Base-by-base conservation (phyloP, 495 filamentous ascomycete species). In the Chaetomium cochliodes region DNA sequence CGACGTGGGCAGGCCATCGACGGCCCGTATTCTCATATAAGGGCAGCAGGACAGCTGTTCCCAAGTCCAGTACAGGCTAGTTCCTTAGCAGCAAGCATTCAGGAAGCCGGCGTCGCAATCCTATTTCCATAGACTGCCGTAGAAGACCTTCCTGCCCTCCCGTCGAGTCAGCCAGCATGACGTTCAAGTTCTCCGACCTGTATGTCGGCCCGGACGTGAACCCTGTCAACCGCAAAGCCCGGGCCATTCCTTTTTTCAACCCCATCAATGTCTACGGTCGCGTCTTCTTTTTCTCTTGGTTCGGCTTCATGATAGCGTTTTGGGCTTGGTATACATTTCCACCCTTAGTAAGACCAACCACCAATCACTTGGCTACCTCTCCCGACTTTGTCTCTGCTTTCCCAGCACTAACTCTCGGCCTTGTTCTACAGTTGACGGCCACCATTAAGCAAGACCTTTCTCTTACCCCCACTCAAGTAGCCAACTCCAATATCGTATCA, bases 261-360 rank as follows among this genome's bases (percentile, higher is more conserved):
- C 87, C 89, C 9, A 70, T 91, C 64, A 85, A 96, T 69, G 72
- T 85, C 66, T 91, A 98, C 82, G 92, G 93, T 51, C 84, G 92
- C 3, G 91, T 94, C 0, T 97, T 96, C 76, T 92, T 92, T 81
- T 96, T 97, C 78, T 91, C 92, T 0, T 97, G 93, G 89, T 84
- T 92, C 53, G 93, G 93, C 11, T 98, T 98, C 79, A 91, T 97
- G 87, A 86, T 97, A 62, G 92, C 92, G 22, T 98, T 98, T 80
- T 89, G 92, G 77, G 93, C 90, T 2, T 98, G 93, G 90, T 91
- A 87, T 72, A 86, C 91, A 1, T 93, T 93, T 78, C 90, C 91
- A 60, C 91, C 91, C 69, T 72, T 94, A 79, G 88, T 92, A 80
- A 77, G 87, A 57, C 15, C 46, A 42, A 9, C 13, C 11, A 18